Base-by-base conservation (phyloP, 164 flowering plant genomes). In the Taxillus chinensis region DNA sequence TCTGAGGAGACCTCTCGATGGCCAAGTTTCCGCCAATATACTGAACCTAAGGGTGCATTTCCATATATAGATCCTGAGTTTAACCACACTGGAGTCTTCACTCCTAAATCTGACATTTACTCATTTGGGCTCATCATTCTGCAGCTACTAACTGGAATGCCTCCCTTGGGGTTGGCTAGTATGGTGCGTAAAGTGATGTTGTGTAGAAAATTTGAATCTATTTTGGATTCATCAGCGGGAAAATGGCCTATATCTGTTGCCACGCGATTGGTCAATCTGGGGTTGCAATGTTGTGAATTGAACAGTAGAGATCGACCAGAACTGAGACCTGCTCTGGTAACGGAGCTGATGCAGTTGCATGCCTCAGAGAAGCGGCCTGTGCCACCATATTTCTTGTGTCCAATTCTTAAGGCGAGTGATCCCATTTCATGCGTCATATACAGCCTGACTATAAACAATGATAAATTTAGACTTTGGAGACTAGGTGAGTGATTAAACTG, bases 321-420 rank as follows among this genome's bases (percentile, higher is more conserved):
- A 57, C 67, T 91, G 14, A 80, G 78, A 39, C 81, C 84, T 57
- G 16, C 74, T 41, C 57, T 86, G 40, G 87, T 88, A 59, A 76
- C 71, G 75, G 95, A 86, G 59, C 77, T 91, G 59, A 83, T 81
- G 73, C 79, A 71, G 68, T 71, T 90, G 70, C 81, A 74, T 65
- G 61, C 60, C 54, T 66, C 80, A 9, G 85, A 91, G 63, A 90
- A 86, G 66, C 74, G 80, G 14, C 74, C 83, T 3, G 85, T 83
- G 27, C 95, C 95, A 65, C 73, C 87, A 45, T 84, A 70, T 73
- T 87, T 87, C 78, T 57, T 84, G 67, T 90, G 97, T 73, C 97
- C 97, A 39, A 90, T 90, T 55, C 81, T 75, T 67, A 79, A 80
- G 86, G 97, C 87, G 60, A 73, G 69, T 46, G 14, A 45, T 69